Evolutionary conservation across 2,329 filamentous ascomycete genomes (phyloP).

Genomic region (Claviceps digitariae): DNA sequence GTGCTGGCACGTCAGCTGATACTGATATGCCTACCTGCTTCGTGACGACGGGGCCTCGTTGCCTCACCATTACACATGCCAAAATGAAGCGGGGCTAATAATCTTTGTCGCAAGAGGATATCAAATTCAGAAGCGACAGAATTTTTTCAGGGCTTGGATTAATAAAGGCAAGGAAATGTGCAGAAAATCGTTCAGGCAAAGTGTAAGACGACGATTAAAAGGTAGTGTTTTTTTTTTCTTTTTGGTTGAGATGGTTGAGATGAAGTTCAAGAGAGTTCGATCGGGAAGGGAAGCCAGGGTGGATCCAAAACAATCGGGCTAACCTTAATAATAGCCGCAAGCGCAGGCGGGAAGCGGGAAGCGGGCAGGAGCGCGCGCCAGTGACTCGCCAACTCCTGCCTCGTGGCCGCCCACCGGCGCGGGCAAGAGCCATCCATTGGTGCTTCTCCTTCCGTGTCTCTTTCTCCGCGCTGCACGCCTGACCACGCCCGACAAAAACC

Average conservation of each 20-base stretch:
- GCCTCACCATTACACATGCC: neutral
- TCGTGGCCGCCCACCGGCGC: neutral
- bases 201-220: neutral
- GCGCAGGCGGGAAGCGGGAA: neutral
- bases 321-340: constrained; percentile 2
- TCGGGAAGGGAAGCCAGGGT: constrained; percentile 1
- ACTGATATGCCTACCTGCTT: neutral
- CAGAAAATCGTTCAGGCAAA: neutral
- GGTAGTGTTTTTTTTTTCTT: neutral
- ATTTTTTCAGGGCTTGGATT: neutral
- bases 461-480: neutral
- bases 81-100: neutral
- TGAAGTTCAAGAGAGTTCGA: constrained; percentile 2
- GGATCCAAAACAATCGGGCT: neutral
- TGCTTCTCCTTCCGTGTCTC: neutral
- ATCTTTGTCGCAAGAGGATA: neutral
- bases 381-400: neutral
- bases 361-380: constrained; percentile 1
- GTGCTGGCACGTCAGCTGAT: neutral
- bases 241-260: too few relatives aligned
- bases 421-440: neutral
- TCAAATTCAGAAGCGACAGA: neutral
- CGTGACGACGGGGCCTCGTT: neutral
- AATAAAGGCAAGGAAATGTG: neutral
- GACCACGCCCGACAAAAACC: neutral